phyloP scores from a whole-genome alignment of 805 yeast genomes.

The Yarrowia bubula region DNA sequence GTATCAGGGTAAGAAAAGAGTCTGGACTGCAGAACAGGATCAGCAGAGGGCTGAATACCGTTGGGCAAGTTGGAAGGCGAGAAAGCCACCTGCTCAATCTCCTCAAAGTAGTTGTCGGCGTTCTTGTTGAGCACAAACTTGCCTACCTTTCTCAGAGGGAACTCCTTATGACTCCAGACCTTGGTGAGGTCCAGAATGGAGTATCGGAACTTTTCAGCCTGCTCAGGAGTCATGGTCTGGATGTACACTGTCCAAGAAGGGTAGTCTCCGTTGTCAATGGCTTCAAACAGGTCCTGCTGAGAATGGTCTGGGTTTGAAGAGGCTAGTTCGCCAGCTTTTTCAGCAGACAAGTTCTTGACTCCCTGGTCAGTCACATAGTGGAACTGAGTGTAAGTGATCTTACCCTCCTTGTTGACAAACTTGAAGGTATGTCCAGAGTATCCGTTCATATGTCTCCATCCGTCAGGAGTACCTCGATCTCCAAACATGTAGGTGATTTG shows the following conservation, averaged over 20 bases:
- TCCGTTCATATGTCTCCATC: conserved; percentile 76
- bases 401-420: conserved; percentile 65
- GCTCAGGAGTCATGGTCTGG: conserved; percentile 81
- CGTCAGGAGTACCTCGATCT: conserved; percentile 80
- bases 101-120: conserved; percentile 85
- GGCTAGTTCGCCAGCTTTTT: conserved; percentile 52
- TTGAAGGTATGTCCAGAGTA: conserved; percentile 83
- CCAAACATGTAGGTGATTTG: conserved; percentile 71
- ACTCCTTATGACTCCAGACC: conserved; percentile 85
- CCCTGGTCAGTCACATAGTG: conserved; percentile 71
- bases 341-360: conserved; percentile 43
- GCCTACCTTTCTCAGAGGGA: conserved; percentile 85
- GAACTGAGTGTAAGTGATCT: conserved; percentile 75
- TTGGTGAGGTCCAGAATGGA: conserved; percentile 88
- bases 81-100: conserved; percentile 81
- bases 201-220: conserved; percentile 72
- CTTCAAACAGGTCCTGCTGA: conserved; percentile 73
- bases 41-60: conserved; percentile 77
- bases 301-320: conserved; percentile 71
- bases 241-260: conserved; percentile 86
- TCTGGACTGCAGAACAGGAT: conserved; percentile 80
- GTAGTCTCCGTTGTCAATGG: conserved; percentile 70
- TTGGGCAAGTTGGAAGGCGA: conserved; percentile 82
- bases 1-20: conserved; percentile 82
- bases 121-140: conserved; percentile 75